Base-by-base conservation (phyloP, 108 stramenopile genomes). In the Seminavis robusta region DNA sequence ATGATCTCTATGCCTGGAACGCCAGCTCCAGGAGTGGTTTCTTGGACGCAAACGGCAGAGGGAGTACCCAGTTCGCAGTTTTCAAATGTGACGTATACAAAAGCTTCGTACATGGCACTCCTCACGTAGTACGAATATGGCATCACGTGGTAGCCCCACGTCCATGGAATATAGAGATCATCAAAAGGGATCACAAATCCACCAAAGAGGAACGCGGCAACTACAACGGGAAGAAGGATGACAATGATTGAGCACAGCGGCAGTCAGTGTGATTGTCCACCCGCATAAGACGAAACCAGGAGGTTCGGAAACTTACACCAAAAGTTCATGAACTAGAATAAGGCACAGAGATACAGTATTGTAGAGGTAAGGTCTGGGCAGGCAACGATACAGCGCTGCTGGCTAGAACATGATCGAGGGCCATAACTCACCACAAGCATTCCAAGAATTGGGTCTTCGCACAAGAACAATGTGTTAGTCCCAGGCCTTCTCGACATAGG, bases 151-250 rank as follows among this genome's bases (percentile, higher is more conserved):
- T 61, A 61, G 33, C 61, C 61, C 25, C 46, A 15, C 45, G 48
- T 44, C 29, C 57, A 57, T 11, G 65, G 65, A 56, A 56, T 49
- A 34, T 48, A 66, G 47, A 66, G 24, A 32, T 66, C 65, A 11
- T 48, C 31, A 30, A 29, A 15, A 4, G 73, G 49, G 13, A 74
- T 59, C 21, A 69, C 33, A 50, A 69, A 63, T 10, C 67, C 67
- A 33, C 45, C 54, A 54, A 60, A 73, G 16, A 73, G 38, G 42
- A 73, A 73, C 11, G 32, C 39, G 29, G 43, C 49, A 62, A 73
- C n/a, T n/a, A n/a, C n/a, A n/a, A n/a, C n/a, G n/a, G n/a, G n/a
- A n/a, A n/a, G n/a, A n/a, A n/a, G n/a, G n/a, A n/a, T n/a, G n/a
- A n/a, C n/a, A n/a, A n/a, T n/a, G n/a, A n/a, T n/a, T n/a, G n/a